Evolutionary conservation across 345 rosid genomes (phyloP).

Genomic region (Clausena lansium): DNA sequence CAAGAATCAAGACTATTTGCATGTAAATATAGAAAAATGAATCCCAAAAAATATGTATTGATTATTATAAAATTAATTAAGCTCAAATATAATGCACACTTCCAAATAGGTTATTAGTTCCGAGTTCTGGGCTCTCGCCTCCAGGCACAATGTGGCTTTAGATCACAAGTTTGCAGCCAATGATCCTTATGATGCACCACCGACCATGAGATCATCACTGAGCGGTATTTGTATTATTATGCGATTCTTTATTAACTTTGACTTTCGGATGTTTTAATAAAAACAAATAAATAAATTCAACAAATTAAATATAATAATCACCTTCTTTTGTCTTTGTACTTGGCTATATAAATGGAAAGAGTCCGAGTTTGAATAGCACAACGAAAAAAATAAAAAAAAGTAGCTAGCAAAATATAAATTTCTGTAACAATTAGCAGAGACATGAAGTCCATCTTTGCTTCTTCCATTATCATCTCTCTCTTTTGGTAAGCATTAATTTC

Average conservation of each 20-base stretch:
- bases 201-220: conserved; percentile 2
- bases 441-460: conserved; percentile 31
- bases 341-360: conserved; percentile 10
- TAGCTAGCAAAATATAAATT: not conserved
- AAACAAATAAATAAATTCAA: not conserved
- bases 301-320: not conserved
- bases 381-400: not conserved
- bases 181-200: not conserved
- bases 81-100: not conserved
- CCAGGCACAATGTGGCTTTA: not conserved
- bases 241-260: not conserved
- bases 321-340: not conserved
- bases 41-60: not conserved
- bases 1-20: too few species aligned
- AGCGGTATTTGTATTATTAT: not conserved
- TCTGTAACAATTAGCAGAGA: not conserved
- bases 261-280: not conserved
- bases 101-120: not conserved
- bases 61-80: too few species aligned
- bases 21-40: too few species aligned
- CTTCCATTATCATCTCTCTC: conserved; percentile 24
- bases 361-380: not conserved
- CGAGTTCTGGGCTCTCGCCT: not conserved
- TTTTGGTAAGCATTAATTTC: conserved; percentile 30
- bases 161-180: not conserved